phyloP scores from a whole-genome alignment of 148 eudicot genomes.

The Pouteria glomerata region DNA sequence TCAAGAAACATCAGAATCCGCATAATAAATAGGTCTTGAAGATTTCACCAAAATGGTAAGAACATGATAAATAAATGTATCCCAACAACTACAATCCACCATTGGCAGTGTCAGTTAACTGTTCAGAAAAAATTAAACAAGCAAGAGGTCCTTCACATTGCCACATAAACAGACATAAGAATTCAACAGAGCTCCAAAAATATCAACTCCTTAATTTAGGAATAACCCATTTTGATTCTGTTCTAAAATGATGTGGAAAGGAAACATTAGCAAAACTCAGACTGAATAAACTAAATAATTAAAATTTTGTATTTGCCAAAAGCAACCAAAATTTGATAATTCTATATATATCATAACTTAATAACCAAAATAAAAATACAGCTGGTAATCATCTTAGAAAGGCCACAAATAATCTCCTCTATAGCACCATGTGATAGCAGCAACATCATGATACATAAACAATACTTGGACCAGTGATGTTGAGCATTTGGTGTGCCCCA shows the following conservation, averaged over 20 bases:
- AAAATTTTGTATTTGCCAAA: neutral
- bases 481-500: neutral
- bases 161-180: too few relatives aligned
- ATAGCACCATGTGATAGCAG: neutral
- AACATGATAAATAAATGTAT: neutral
- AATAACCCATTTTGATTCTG: too few relatives aligned
- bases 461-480: neutral
- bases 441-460: too few relatives aligned
- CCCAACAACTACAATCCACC: neutral
- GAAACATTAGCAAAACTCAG: neutral
- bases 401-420: neutral
- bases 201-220: too few relatives aligned
- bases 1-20: constrained; percentile 4
- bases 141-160: too few relatives aligned
- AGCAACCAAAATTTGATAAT: too few relatives aligned
- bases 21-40: neutral
- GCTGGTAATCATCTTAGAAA: neutral
- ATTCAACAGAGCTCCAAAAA: too few relatives aligned
- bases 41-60: neutral
- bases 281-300: neutral
- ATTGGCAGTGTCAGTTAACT: neutral
- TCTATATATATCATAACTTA: too few relatives aligned
- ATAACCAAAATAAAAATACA: too few relatives aligned
- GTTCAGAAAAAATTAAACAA: too few relatives aligned
- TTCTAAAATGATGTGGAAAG: too few relatives aligned